Evolutionary conservation across 352 stramenopile species (phyloP).

Genomic region (Poterioochromonas sp.): DNA sequence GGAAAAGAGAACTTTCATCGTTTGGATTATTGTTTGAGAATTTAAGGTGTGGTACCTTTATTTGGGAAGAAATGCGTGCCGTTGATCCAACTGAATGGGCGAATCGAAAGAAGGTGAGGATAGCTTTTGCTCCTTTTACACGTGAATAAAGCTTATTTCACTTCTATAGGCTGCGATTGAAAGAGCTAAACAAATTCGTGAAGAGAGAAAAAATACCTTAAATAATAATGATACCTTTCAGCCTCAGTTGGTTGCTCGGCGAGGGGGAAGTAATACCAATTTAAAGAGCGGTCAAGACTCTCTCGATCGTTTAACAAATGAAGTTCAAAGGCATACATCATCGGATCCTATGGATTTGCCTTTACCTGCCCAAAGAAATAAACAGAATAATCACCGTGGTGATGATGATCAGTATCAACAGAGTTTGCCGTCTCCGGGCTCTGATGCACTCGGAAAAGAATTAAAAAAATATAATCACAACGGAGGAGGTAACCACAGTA

Average conservation of each 20-base stretch:
- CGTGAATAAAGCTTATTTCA: neutral
- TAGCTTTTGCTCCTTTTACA: neutral
- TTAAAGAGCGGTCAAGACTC: neutral
- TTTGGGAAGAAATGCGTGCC: neutral
- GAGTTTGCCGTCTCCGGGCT: neutral
- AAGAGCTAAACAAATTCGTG: slow-evolving; percentile 28
- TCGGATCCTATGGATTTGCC: neutral
- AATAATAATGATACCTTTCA: slow-evolving; percentile 13
- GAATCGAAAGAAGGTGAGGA: neutral
- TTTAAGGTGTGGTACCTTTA: no score
- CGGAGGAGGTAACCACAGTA: neutral
- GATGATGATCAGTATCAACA: neutral
- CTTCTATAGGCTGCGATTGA: slow-evolving; percentile 9
- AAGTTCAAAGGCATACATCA: neutral
- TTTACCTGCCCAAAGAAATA: neutral
- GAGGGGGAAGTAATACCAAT: neutral
- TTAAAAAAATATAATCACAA: neutral
- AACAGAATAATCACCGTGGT: neutral
- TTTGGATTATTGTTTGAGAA: no score
- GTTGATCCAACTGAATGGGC: slow-evolving; percentile 24
- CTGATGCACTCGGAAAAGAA: slow-evolving; percentile 21
- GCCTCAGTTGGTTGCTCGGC: neutral
- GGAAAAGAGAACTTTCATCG: no score
- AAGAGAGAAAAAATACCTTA: slow-evolving; percentile 13
- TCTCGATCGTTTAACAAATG: neutral